Evolutionary conservation across 2,329 filamentous ascomycete species (phyloP), one percentile per base, ranked within the genome.

Genomic region (Trichoderma simmonsii): DNA sequence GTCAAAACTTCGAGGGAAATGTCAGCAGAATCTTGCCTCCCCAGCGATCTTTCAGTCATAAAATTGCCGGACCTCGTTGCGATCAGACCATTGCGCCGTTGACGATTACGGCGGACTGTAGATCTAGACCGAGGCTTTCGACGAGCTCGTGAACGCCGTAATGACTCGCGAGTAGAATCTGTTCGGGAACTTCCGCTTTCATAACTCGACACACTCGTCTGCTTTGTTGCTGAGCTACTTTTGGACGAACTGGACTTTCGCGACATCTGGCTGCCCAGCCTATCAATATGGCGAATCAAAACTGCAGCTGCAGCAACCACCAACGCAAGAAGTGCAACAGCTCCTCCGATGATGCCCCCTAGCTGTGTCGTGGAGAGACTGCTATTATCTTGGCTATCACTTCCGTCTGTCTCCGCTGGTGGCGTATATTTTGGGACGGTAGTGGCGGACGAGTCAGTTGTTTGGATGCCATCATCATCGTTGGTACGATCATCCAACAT

Each of bases 331-430:
- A 89, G 76, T 0, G 81, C 82, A 3, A 86, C 79, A 14, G 84
- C 84, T 1, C 86, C 87, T 2, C 83, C 85, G 39, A 89, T 82
- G 26, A 89, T 87, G 2, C 88, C 88, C 3, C 85, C 87, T 3
- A 90, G 79, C 30, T 84, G 80, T 1, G 78, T 81, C 0, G 75
- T 78, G 6, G 82, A 82, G 26, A 87, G 78, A 14, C 81, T 79
- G 26, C 78, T 75, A 14, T 57, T 75, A 8, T 57, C 60, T 36
- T 78, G 75, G 57, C 79, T 76, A 9, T 73, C 74, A 24, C 76
- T 74, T 21, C 74, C 74, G 11, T 75, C 73, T 3, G 39, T 48
- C 39, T 43, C 51, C 14, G 74, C 69, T 6, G 73, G 72, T 15
- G 80, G 73, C 1, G 79, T 73, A 4, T 82, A 80, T 71, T 88